Evolutionary conservation across 1,284 basidiomycete genomes (phyloP).

Genomic region (Garcileccinum viscosum): DNA sequence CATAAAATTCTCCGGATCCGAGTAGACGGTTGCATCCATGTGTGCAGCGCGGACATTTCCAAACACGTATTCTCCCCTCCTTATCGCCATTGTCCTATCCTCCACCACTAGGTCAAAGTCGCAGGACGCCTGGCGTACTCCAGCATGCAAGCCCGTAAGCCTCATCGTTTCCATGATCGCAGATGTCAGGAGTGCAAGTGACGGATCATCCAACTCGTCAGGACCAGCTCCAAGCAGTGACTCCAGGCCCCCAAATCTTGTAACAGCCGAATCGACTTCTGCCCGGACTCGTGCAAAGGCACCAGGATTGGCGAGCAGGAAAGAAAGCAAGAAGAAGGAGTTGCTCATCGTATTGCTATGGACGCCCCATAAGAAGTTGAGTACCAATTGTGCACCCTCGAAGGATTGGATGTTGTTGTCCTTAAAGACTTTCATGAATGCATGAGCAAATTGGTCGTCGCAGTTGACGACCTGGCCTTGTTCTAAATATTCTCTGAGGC

Average conservation of each 20-base stretch:
- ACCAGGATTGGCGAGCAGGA: slow-evolving; percentile 21
- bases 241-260: slow-evolving; percentile 18
- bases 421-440: slow-evolving; percentile 24
- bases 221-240: slow-evolving; percentile 19
- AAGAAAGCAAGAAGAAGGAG: slow-evolving; percentile 26
- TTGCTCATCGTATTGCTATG: slow-evolving; percentile 33
- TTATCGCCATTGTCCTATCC: slow-evolving; percentile 18
- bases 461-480: slow-evolving; percentile 8
- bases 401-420: slow-evolving; percentile 23
- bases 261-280: slow-evolving; percentile 29
- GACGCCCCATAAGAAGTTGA: slow-evolving; percentile 33
- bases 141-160: slow-evolving; percentile 24
- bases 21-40: slow-evolving; percentile 24
- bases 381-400: slow-evolving; percentile 28
- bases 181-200: slow-evolving; percentile 33
- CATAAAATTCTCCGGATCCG: slow-evolving; percentile 19
- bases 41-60: slow-evolving; percentile 28
- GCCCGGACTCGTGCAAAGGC: slow-evolving; percentile 24
- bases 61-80: slow-evolving; percentile 29
- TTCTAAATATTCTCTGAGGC: slow-evolving; percentile 22
- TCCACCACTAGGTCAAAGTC: slow-evolving; percentile 26
- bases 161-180: slow-evolving; percentile 38
- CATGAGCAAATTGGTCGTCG: slow-evolving; percentile 15
- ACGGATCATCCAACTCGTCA: slow-evolving; percentile 23
- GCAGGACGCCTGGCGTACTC: slow-evolving; percentile 20